Base-by-base conservation (phyloP, 1,284 basidiomycete species). In the Xerocomus nothofagi region DNA sequence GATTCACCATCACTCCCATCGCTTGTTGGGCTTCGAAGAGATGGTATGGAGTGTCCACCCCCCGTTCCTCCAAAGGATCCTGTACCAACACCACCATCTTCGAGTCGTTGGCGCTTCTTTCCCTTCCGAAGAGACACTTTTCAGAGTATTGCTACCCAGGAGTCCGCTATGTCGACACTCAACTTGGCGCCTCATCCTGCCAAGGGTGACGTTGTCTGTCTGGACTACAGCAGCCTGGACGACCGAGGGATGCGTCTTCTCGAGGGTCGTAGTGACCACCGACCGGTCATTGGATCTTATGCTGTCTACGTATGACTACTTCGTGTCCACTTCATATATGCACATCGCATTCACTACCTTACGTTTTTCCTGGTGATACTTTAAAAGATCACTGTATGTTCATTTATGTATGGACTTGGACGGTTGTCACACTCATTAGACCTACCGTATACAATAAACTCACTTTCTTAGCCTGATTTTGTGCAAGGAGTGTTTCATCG, bases 211-310 rank as follows among this genome's bases (percentile, higher is more conserved):
- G 73, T 90, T 4, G 69, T 81, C 3, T 89, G 88, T 62, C 65
- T 91, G 12, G 72, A 72, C 38, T 93, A 93, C 63, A 72, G 77
- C 56, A 88, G 86, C 17, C 71, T 93, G 36, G 86, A 91, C 57
- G 90, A 93, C 62, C 73, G 74, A 26, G 82, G 76, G 10, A 92
- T 92, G 88, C 75, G 82, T 46, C 71, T 78, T 42, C 63, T 93
- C 29, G 86, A 88, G 63, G 91, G 84, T n/a, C 76, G 84, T 42
- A 88, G 85, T 56, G 86, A 89, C 63, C 87, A 89, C 61, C 70
- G 90, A 40, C 90, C 89, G 1, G 89, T 92, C 23, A 82, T 92
- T 56, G 87, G 86, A 53, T 77, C 79, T 24, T 90, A 86, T 62
- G 79, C 78, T 37, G 71, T 86, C 44, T 88, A 85, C 60, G 55